Percentiles rank a stretch among this genome's conserved stretches.
phyloP scores from a whole-genome alignment of 179 eudicot species.

The Dionaea muscipula region DNA sequence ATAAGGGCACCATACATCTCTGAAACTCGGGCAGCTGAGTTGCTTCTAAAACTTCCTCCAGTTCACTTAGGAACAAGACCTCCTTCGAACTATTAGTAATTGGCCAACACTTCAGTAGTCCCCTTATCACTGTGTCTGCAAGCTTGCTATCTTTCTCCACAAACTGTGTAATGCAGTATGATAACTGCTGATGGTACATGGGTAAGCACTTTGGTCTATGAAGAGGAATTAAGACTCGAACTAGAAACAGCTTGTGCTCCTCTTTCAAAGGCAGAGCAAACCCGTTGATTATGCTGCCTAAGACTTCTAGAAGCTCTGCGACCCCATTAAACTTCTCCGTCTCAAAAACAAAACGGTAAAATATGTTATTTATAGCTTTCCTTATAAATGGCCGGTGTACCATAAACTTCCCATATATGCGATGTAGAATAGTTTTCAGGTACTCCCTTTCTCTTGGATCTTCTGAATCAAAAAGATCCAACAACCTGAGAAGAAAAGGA shows the following conservation, averaged over 20 bases:
- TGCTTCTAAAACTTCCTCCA: slow-evolving; percentile 33
- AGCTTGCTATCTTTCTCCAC: slow-evolving; percentile 36
- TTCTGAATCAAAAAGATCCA: slow-evolving; percentile 36
- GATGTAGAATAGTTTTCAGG: slow-evolving; percentile 31
- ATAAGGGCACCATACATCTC: slow-evolving; percentile 37
- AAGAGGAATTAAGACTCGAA: slow-evolving; percentile 30
- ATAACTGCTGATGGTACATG: slow-evolving; percentile 36
- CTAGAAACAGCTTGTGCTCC: slow-evolving; percentile 37
- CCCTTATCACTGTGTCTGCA: slow-evolving; percentile 36
- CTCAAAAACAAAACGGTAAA: slow-evolving; percentile 26
- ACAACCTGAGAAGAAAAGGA: slow-evolving; percentile 24
- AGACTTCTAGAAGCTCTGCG: slow-evolving; percentile 34
- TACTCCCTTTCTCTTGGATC: slow-evolving; percentile 38
- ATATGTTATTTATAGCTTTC: slow-evolving; percentile 30
- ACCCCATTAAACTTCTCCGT: slow-evolving; percentile 30
- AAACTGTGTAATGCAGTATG: slow-evolving; percentile 33
- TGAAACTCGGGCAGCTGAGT: slow-evolving; percentile 34
- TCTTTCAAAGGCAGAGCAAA: slow-evolving; percentile 36
- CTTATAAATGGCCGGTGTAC: slow-evolving; percentile 32
- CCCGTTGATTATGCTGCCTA: slow-evolving; percentile 38
- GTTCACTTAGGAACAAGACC: slow-evolving; percentile 31
- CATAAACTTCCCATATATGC: slow-evolving; percentile 36
- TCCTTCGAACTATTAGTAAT: slow-evolving; percentile 34
- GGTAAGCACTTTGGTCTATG: slow-evolving; percentile 31
- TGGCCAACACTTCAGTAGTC: slow-evolving; percentile 36